Evolutionary conservation across 768 basidiomycete species (phyloP).

Genomic region (Suillus discolor): DNA sequence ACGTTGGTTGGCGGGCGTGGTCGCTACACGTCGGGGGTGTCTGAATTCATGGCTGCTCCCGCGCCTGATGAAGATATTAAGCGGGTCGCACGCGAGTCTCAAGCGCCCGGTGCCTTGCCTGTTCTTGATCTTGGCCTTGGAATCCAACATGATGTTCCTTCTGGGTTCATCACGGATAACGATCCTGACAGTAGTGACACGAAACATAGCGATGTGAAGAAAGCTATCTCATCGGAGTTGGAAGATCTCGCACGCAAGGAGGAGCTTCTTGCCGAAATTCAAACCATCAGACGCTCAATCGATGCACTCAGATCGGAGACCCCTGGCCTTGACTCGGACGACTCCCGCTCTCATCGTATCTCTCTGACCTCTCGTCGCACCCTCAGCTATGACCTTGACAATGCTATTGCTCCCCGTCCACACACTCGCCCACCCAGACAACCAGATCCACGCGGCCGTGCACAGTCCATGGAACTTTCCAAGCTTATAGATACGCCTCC

Average conservation of each 20-base stretch:
- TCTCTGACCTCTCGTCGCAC: constrained; percentile 71
- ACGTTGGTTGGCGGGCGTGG: constrained; percentile 55
- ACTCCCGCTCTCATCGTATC: constrained; percentile 64
- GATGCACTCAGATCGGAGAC: constrained; percentile 74
- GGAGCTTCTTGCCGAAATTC: constrained; percentile 74
- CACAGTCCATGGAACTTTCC: constrained; percentile 74
- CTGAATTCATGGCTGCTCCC: constrained; percentile 70
- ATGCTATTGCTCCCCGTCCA: constrained; percentile 48
- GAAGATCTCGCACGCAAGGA: constrained; percentile 66
- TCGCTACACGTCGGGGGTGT: constrained; percentile 67
- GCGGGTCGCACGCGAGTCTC: constrained; percentile 49
- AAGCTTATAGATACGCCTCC: constrained; percentile 44
- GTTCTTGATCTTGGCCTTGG: constrained; percentile 74
- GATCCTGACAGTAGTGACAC: constrained; percentile 25
- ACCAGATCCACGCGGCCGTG: constrained; percentile 65
- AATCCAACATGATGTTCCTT: constrained; percentile 75
- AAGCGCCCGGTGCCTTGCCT: constrained; percentile 62
- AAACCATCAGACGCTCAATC: constrained; percentile 78
- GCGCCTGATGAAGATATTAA: constrained; percentile 63
- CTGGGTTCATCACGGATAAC: constrained; percentile 61
- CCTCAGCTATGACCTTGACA: constrained; percentile 65
- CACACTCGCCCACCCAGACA: constrained; percentile 74
- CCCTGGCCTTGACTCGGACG: constrained; percentile 46
- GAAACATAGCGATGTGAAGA: constrained; percentile 35
- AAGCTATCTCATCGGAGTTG: constrained; percentile 44